These are phyloP conservation scores for Neofusicoccum laricinum DNA, from an alignment of 2,329 filamentous ascomycete genomes.

Conservation along the genomic window DNA sequence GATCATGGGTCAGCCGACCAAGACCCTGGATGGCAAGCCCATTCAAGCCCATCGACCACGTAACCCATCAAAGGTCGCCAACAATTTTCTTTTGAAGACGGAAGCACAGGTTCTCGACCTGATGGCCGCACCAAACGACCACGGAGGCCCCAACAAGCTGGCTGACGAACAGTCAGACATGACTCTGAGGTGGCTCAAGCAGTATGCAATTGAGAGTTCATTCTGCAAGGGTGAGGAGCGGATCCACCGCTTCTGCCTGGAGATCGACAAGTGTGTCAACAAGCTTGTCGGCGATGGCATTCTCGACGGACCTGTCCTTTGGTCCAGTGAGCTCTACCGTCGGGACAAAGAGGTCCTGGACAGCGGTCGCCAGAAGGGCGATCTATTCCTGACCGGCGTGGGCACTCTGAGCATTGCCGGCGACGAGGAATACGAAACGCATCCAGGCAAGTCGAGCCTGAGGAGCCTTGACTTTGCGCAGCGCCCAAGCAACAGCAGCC, in stretches of 20 bases:
- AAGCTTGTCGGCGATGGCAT: conserved; percentile 83
- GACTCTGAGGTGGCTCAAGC: conserved; percentile 77
- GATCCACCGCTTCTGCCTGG: conserved; percentile 89
- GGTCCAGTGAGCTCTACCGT: conserved; percentile 86
- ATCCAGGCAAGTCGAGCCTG: conserved; percentile 32
- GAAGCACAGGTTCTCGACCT: conserved; percentile 86
- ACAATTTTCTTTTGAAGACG: conserved; percentile 69
- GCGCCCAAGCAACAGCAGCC: conserved; percentile 54
- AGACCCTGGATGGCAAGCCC: conserved; percentile 39
- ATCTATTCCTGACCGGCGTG: conserved; percentile 45
- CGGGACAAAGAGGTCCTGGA: conserved; percentile 67
- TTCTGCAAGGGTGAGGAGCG: conserved; percentile 93
- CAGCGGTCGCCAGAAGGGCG: conserved; percentile 48
- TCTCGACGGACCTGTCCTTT: conserved; percentile 80
- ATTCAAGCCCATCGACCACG: conserved; percentile 40
- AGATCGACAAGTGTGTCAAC: conserved; percentile 81
- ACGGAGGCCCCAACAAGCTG: conserved; percentile 90
- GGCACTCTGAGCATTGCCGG: conserved; percentile 49
- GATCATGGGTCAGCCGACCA: conserved; percentile 70
- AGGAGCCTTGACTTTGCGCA: conserved; percentile 46
- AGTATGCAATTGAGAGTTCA: conserved; percentile 74
- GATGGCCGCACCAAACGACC: conserved; percentile 75
- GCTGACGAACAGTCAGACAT: conserved; percentile 93
- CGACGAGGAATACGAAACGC: conserved; percentile 45
- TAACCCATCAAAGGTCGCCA: conserved; percentile 45